Evolutionary conservation across 805 yeast genomes (phyloP), one percentile per base, ranked within the genome.

Genomic region (Cyberlindnera euphorbiiphila): DNA sequence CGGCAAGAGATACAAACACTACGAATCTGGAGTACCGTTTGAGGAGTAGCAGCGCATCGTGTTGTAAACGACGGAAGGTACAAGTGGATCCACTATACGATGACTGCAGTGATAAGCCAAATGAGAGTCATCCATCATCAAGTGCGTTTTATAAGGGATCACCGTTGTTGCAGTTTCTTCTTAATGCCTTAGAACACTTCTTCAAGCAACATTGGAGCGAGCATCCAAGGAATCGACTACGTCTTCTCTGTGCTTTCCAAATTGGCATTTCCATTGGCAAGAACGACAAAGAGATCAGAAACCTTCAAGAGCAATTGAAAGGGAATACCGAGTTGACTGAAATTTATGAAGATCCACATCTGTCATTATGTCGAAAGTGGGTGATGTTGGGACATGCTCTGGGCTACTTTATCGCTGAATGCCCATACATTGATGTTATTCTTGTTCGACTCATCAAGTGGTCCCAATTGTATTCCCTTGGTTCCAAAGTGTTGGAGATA

Each of bases 361-460:
- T 35, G 4, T 22, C 14, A 4, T 11, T 22, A 8, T 41, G 33
- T 18, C 31, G 41, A 11, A 39, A 39, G 4, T 45, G 44, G 42
- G 36, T 45, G 2, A 38, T 45, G 37, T 21, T 41, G 24, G 51
- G 53, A 2, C 50, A 49, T 16, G 37, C 42, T 7, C 25, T 49
- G 13, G 51, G 51, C 4, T 24, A 35, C 4, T 3, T 42, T 9
- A 31, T 46, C 16, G 13, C 30, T 7, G 36, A 43, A 10, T 23
- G 41, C 3, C 37, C 40, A 2, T 12, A 15, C 24, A 16, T 48
- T 7, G 18, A 27, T 5, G 35, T 32, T 1, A 22, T 32, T 6
- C 19, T 48, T 5, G n/a, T 15, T 8, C 27, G 17, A 7, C 21
- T 33, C 4, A 4, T 30, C 6, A 18, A 17, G 3, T 34, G 31